Evolutionary conservation across 1,284 basidiomycete genomes (phyloP).

Genomic region (Chiua sp.): DNA sequence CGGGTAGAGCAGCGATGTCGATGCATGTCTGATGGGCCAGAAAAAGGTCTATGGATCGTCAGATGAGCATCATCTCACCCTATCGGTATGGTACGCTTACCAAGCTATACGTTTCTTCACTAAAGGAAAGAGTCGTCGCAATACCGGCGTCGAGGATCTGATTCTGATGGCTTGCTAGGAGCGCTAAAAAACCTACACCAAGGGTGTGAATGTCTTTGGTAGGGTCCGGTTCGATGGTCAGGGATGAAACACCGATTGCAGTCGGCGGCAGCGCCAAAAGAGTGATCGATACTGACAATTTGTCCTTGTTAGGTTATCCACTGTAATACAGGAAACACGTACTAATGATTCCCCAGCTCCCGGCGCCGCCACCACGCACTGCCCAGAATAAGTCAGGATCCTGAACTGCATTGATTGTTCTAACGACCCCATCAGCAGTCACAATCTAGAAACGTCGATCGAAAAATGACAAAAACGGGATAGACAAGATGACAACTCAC

Average conservation of each 20-base stretch:
- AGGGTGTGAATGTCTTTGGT: slow-evolving; percentile 7
- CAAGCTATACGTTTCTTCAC: neutral
- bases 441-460: slow-evolving; percentile 6
- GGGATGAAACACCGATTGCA: slow-evolving; percentile 1
- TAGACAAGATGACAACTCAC: neutral
- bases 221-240: slow-evolving; percentile 14
- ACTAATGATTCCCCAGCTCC: slow-evolving; percentile 27
- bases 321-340: neutral
- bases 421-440: slow-evolving; percentile 15
- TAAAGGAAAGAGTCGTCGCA: neutral
- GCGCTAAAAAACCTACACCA: slow-evolving; percentile 15
- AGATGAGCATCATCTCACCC: neutral
- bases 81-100: neutral
- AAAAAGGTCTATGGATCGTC: neutral
- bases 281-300: slow-evolving; percentile 12
- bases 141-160: slow-evolving; percentile 13
- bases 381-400: slow-evolving; percentile 26
- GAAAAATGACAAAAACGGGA: too few relatives aligned
- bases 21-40: slow-evolving; percentile 3
- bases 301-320: neutral
- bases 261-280: slow-evolving; percentile 4
- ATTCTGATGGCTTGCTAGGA: slow-evolving; percentile 14
- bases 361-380: slow-evolving; percentile 21
- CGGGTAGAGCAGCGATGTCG: slow-evolving; percentile 7
- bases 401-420: slow-evolving; percentile 15